Base-by-base conservation (phyloP, 768 basidiomycete species). In the Cyclocybe aegerita region DNA sequence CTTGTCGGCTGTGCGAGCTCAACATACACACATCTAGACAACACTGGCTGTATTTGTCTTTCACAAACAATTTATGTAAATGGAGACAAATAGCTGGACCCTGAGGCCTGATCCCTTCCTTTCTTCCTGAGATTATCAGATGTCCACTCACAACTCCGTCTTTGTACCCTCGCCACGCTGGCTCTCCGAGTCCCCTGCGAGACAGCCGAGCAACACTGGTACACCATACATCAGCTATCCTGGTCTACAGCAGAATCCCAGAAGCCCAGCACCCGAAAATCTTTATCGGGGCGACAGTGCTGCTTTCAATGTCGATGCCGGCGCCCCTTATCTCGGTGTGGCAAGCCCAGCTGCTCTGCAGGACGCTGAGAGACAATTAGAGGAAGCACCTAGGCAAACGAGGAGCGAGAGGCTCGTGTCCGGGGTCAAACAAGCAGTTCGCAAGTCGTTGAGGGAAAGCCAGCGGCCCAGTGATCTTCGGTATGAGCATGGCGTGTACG, bases 341-440 rank as follows among this genome's bases (percentile, higher is more conserved):
- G 57, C 45, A 2, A 55, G 60, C 1, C 49, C 56, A 6, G 52
- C 43, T 36, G 47, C 43, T 11, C 35, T 9, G n/a, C 46, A 52
- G 0, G 53, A 57, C 0, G 11, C 36, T 9, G 58, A 46, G 1
- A 53, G 52, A 11, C 7, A 39, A 9, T 37, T 49, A 6, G 43
- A 43, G 23, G 47, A 44, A 1, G 37, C 57, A 3, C 49, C 50
- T 1, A n/a, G n/a, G 30, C 17, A 48, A n/a, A 52, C 16, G 4
- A 49, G 60, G 35, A 48, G 66, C 4, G 63, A 61, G 12, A 63
- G 66, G 1, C 50, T 75, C 14, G 67, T 73, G 46, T 58, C 60
- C 0, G 67, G 69, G 4, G 47, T 75, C 7, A 70, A 64, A 53
- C 67, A 64, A 44, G 62, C 60, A 5, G 50, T 55, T 63, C 64